phyloP scores from a whole-genome alignment of 495 filamentous ascomycete genomes.

The Annulohypoxylon nitens region DNA sequence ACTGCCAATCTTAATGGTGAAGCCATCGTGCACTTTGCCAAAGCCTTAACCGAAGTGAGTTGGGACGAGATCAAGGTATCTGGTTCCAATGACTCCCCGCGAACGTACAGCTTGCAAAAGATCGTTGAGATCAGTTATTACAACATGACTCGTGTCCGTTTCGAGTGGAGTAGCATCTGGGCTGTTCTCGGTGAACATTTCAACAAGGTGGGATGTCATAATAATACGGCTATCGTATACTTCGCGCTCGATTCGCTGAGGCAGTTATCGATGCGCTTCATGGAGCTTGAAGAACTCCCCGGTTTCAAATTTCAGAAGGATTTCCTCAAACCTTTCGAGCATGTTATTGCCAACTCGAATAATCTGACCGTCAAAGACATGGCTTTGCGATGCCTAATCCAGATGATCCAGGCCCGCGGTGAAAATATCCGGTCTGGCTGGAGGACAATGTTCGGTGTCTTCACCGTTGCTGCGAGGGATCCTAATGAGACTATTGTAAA shows the following conservation, averaged over 20 bases:
- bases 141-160: conserved; percentile 98
- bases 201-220: conserved; percentile 95
- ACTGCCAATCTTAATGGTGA: conserved; percentile 93
- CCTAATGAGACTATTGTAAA: conserved; percentile 96
- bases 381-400: conserved; percentile 95
- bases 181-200: conserved; percentile 96
- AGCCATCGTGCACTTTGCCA: conserved; percentile 97
- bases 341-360: conserved; percentile 92
- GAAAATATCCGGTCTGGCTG: conserved; percentile 97
- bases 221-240: conserved; percentile 94
- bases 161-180: conserved; percentile 99
- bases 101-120: conserved; percentile 97
- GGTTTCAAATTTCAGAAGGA: conserved; percentile 99
- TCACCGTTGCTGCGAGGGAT: conserved; percentile 93
- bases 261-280: conserved; percentile 96
- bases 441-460: conserved; percentile 99
- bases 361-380: conserved; percentile 96
- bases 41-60: conserved; percentile 93
- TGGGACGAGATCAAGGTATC: conserved; percentile 99
- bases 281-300: conserved; percentile 97
- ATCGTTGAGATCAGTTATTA: conserved; percentile 98
- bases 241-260: conserved; percentile 95
- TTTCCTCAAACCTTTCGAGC: conserved; percentile 97
- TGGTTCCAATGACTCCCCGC: conserved; percentile 91
- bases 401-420: conserved; percentile 97